Conservation (phyloP, 495 filamentous ascomycete species). For the Aspergillus indologenus region DNA sequence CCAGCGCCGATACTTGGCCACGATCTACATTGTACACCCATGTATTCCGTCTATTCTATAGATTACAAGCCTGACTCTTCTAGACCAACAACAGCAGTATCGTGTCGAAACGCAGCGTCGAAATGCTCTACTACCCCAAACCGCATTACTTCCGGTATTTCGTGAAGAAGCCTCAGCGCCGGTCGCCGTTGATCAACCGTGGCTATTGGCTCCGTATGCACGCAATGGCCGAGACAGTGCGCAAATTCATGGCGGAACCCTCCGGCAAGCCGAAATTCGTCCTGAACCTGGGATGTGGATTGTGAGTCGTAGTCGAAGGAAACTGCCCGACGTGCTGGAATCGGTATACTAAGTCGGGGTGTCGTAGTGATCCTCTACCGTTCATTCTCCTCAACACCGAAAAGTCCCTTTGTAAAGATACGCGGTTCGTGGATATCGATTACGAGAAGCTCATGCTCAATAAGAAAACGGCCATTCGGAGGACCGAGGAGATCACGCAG, state of each 20-base stretch:
- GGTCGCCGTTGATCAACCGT: slow-evolving; percentile 81
- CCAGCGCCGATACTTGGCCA: neutral
- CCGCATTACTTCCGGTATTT: slow-evolving; percentile 84
- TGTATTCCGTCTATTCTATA: neutral
- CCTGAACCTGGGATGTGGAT: slow-evolving; percentile 87
- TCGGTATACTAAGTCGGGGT: slow-evolving; percentile 27
- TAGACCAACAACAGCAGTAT: slow-evolving; percentile 90
- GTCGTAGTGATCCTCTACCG: slow-evolving; percentile 77
- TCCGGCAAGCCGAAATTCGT: slow-evolving; percentile 66
- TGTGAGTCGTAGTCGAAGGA: slow-evolving; percentile 56
- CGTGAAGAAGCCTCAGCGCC: slow-evolving; percentile 74
- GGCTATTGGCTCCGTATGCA: slow-evolving; percentile 86
- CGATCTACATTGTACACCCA: neutral
- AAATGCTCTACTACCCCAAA: slow-evolving; percentile 74
- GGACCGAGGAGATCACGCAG: slow-evolving; percentile 54
- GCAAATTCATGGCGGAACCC: slow-evolving; percentile 61
- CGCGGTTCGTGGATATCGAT: slow-evolving; percentile 81
- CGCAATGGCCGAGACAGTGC: slow-evolving; percentile 70
- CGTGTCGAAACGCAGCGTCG: slow-evolving; percentile 84
- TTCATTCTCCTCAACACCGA: slow-evolving; percentile 75
- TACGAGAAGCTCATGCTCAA: slow-evolving; percentile 74
- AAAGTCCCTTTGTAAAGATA: slow-evolving; percentile 48
- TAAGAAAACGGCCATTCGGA: slow-evolving; percentile 65
- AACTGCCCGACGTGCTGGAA: slow-evolving; percentile 1
- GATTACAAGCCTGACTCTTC: slow-evolving; percentile 2